These are phyloP conservation scores for Brassica balearica DNA, from an alignment of 441 rosid species.

Conservation along the genomic window DNA sequence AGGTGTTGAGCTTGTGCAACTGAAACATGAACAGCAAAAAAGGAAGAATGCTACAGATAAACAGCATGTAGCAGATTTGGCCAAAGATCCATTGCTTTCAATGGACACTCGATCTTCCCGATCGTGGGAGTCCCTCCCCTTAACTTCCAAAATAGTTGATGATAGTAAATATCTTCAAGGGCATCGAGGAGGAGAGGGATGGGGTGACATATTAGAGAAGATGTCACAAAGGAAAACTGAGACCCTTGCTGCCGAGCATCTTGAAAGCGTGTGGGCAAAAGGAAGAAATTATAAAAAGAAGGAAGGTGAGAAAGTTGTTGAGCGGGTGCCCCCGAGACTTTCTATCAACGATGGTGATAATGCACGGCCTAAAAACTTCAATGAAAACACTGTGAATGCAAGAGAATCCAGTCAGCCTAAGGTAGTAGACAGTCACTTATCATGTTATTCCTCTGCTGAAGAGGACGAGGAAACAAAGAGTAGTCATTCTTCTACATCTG, in stretches of 20 bases:
- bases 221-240: conserved; percentile 86
- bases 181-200: conserved; percentile 67
- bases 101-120: conserved; percentile 76
- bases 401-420: conserved; percentile 44
- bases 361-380: conserved; percentile 45
- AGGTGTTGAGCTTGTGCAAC: conserved; percentile 94
- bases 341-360: conserved; percentile 42
- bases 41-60: conserved; percentile 50
- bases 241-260: conserved; percentile 94
- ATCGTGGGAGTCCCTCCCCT: conserved; percentile 73
- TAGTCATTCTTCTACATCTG: conserved; percentile 74
- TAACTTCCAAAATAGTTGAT: conserved; percentile 55
- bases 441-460: conserved; percentile 52
- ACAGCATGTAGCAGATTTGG: conserved; percentile 48
- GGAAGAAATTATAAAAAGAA: conserved; percentile 87
- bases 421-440: conserved; percentile 40
- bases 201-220: conserved; percentile 85
- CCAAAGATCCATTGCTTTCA: conserved; percentile 97
- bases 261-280: conserved; percentile 98
- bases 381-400: conserved; percentile 40
- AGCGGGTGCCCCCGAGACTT: conserved; percentile 50
- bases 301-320: conserved; percentile 48
- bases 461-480: conserved; percentile 70
- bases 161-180: conserved; percentile 54
- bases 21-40: conserved; percentile 66